Evolutionary conservation across 352 stramenopile species (phyloP).

Genomic region (Phytophthora brassicae): DNA sequence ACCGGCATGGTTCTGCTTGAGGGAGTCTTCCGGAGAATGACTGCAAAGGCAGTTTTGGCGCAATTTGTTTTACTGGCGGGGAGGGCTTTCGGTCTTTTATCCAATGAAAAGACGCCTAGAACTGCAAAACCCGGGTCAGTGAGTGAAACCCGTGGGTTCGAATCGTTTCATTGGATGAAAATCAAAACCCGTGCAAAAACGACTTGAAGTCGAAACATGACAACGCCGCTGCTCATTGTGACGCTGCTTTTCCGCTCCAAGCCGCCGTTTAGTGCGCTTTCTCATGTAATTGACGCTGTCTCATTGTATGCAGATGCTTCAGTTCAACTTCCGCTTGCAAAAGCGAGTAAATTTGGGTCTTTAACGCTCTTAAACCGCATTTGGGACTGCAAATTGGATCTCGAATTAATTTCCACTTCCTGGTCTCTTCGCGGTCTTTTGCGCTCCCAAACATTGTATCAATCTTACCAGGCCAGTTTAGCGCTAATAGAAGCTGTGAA

Average conservation of each 20-base stretch:
- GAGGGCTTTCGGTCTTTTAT: constrained; percentile 9
- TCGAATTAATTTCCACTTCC: neutral
- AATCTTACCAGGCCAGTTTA: neutral
- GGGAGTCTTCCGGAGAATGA: constrained; percentile 46
- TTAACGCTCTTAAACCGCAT: constrained; percentile 1
- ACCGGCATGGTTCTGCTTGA: constrained; percentile 41
- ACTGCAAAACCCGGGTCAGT: neutral
- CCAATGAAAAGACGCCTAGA: constrained; percentile 2
- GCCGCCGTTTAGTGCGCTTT: neutral
- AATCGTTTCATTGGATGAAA: too few relatives aligned
- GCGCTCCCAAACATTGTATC: neutral
- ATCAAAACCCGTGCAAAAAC: too few relatives aligned
- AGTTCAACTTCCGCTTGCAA: constrained; percentile 1
- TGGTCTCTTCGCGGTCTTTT: constrained; percentile 6
- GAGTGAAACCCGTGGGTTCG: neutral
- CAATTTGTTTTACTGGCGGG: constrained; percentile 32
- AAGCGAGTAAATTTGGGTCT: neutral
- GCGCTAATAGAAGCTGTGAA: neutral
- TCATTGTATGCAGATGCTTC: neutral
- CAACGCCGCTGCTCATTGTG: neutral
- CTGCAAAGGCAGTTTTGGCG: neutral
- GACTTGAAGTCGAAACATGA: neutral
- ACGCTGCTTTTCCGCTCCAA: neutral
- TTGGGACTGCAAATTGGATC: neutral
- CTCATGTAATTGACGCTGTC: neutral